Conservation (phyloP, 805 yeast genomes). For the Scheffersomyces stipitis region DNA sequence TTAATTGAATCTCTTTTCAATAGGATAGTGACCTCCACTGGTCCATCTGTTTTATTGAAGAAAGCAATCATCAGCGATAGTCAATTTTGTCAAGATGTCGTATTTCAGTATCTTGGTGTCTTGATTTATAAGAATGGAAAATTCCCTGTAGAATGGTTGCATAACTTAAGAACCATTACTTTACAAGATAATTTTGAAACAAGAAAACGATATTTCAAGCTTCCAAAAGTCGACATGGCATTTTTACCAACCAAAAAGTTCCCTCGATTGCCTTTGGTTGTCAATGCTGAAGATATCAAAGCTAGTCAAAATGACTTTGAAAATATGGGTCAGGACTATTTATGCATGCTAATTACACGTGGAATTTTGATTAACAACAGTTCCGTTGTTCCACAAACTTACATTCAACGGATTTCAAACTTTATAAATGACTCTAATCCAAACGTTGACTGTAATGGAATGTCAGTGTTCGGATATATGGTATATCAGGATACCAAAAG, state of each 20-base stretch:
- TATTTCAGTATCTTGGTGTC: constrained; percentile 7
- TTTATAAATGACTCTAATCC: not conserved
- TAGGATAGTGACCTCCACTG: not conserved
- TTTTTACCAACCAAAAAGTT: not conserved
- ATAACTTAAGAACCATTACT: not conserved
- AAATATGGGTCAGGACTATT: not conserved
- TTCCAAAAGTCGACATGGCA: not conserved
- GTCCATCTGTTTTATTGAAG: constrained; percentile 1
- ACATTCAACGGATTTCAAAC: not conserved
- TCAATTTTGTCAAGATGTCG: not conserved
- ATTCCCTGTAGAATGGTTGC: constrained; percentile 6
- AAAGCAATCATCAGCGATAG: not conserved
- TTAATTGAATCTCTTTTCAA: not conserved
- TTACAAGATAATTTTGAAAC: too few relatives aligned
- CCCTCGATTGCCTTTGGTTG: not conserved
- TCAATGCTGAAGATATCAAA: not conserved
- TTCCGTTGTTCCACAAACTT: not conserved
- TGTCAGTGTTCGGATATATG: not conserved
- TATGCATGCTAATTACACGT: not conserved
- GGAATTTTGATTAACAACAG: not conserved
- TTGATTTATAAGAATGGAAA: constrained; percentile 1
- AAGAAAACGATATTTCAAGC: not conserved
- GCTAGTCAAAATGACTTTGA: not conserved
- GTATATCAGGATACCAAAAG: not conserved
- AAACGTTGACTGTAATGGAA: not conserved